phyloP scores from a whole-genome alignment of 2,329 filamentous ascomycete genomes.

The Talaromyces rugulosus region DNA sequence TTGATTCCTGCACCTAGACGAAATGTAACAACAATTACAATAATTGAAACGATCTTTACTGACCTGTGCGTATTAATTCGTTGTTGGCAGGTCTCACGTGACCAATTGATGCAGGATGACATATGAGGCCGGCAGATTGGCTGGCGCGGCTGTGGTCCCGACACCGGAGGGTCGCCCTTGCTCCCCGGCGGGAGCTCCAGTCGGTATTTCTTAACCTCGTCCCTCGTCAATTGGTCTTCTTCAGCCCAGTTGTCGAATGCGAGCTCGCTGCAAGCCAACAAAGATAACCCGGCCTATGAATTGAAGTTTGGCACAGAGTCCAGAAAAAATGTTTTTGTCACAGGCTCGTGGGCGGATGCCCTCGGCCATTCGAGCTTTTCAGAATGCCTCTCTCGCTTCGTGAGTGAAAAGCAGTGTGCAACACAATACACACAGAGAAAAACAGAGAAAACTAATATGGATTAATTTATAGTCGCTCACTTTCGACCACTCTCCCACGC shows the following conservation, averaged over 20 bases:
- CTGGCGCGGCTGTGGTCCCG: neutral
- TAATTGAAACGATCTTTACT: neutral
- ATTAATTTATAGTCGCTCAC: conserved; percentile 24
- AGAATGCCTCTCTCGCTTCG: conserved; percentile 15
- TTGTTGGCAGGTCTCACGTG: neutral
- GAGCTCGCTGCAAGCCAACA: neutral
- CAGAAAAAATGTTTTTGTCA: conserved; percentile 23
- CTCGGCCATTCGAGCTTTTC: conserved; percentile 21
- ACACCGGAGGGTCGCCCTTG: conserved; percentile 4
- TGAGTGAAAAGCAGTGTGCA: conserved; percentile 7
- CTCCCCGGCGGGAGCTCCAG: conserved; percentile 6
- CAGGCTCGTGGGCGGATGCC: conserved; percentile 27
- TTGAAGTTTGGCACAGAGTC: neutral
- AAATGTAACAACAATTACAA: neutral
- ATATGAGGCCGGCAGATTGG: conserved; percentile 2
- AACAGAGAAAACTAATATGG: conserved; percentile 5
- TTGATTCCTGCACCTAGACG: neutral
- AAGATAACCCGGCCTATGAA: neutral
- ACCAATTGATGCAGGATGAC: neutral
- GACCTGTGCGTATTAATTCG: neutral
- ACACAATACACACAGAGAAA: neutral
- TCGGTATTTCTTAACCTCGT: neutral
- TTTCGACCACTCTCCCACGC: conserved; percentile 45
- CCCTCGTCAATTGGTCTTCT: neutral
- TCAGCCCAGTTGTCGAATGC: neutral